Conservation (phyloP, 306 rosid genomes). For the Glycine latifolia region DNA sequence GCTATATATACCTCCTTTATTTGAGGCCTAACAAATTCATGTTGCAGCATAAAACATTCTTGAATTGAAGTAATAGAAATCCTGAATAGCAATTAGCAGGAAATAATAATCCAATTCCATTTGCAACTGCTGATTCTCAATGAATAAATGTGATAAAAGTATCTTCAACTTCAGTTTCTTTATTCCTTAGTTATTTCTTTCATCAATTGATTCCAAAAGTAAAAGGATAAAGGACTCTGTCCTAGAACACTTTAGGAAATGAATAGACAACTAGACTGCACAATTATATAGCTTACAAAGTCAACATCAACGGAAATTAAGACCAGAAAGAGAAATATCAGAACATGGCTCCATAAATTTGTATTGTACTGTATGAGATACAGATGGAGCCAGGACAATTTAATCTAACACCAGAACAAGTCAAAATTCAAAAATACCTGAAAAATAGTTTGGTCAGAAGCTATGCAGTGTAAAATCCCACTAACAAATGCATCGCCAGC, state of each 20-base stretch:
- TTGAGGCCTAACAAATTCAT: no score
- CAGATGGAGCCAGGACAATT: not conserved
- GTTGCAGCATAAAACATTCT: not conserved
- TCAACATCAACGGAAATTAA: not conserved
- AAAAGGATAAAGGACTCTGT: not conserved
- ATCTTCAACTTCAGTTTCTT: constrained; percentile 21
- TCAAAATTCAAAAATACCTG: constrained; percentile 56
- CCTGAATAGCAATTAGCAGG: not conserved
- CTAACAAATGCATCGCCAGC: constrained; percentile 98
- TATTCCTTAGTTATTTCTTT: not conserved
- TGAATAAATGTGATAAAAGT: not conserved
- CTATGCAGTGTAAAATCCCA: constrained; percentile 73
- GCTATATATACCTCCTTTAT: no score
- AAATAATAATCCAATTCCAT: not conserved
- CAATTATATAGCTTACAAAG: constrained; percentile 9
- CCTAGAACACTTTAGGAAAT: not conserved
- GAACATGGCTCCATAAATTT: not conserved
- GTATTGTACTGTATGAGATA: not conserved
- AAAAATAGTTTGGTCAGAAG: constrained; percentile 64
- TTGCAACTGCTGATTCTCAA: not conserved
- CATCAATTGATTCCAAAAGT: not conserved
- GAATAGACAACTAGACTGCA: not conserved
- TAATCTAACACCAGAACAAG: constrained; percentile 10
- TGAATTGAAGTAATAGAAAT: not conserved
- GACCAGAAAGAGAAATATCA: not conserved